These are phyloP conservation scores for Fusarium sp. DNA, from an alignment of 2,329 filamentous ascomycete genomes.

Conservation along the genomic window DNA sequence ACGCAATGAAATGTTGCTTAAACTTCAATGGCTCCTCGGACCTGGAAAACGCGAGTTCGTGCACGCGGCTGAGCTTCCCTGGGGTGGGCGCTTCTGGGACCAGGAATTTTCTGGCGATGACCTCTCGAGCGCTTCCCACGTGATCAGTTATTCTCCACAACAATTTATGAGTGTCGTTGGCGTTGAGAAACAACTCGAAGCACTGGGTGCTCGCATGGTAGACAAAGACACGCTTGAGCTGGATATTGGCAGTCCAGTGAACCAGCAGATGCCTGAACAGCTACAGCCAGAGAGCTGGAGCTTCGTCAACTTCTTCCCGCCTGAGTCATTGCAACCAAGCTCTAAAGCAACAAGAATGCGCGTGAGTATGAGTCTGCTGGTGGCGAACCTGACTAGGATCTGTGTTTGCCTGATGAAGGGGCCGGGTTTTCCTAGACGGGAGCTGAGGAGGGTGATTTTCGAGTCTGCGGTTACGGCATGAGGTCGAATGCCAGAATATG, in stretches of 20 bases:
- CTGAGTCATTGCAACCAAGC: neutral
- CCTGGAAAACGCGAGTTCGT: neutral
- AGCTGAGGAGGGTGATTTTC: neutral
- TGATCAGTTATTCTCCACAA: neutral
- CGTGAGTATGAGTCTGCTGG: neutral
- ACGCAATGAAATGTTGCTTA: conserved; percentile 1
- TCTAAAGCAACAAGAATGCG: neutral
- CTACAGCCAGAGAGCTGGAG: neutral
- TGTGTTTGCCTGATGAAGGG: conserved; percentile 10
- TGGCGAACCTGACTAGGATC: conserved; percentile 2
- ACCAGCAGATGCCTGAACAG: neutral
- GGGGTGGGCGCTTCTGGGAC: conserved; percentile 10
- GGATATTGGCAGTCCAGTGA: neutral
- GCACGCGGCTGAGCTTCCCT: neutral
- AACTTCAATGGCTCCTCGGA: neutral
- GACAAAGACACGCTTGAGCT: neutral
- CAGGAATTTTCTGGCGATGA: conserved; percentile 1
- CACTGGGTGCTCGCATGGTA: neutral
- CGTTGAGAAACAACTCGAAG: conserved; percentile 6
- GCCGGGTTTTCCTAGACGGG: conserved; percentile 3
- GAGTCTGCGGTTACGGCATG: neutral
- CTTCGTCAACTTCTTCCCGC: conserved; percentile 2
- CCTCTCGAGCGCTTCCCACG: neutral
- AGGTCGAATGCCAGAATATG: too few relatives aligned
- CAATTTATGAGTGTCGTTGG: conserved; percentile 12